Evolutionary conservation across 495 filamentous ascomycete genomes (phyloP).

Genomic region (Hypoxylon subgilvum): DNA sequence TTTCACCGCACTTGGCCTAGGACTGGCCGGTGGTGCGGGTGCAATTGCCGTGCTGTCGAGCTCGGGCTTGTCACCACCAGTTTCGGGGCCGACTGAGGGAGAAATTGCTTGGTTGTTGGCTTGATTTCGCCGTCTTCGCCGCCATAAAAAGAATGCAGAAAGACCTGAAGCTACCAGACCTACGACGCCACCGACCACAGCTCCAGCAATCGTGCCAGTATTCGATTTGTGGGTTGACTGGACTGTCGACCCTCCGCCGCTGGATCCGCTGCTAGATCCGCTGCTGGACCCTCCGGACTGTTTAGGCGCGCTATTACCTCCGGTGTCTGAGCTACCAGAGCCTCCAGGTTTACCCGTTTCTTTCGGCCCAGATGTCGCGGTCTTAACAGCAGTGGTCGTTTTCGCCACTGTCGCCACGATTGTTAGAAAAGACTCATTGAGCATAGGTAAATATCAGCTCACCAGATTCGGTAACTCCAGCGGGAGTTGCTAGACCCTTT

Average conservation of each 20-base stretch:
- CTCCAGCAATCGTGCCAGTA: conserved; percentile 46
- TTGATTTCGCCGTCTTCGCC: conserved; percentile 18
- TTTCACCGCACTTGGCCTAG: conserved; percentile 41
- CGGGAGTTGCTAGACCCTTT: conserved; percentile 43
- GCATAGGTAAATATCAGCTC: conserved; percentile 4
- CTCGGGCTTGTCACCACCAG: conserved; percentile 43
- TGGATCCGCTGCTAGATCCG: no score
- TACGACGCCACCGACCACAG: conserved; percentile 43
- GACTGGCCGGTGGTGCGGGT: conserved; percentile 35
- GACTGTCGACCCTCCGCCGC: conserved; percentile 4
- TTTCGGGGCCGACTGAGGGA: background rate
- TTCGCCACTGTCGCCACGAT: conserved; percentile 18
- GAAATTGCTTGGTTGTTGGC: background rate
- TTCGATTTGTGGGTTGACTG: conserved; percentile 23
- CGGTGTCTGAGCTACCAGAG: conserved; percentile 4
- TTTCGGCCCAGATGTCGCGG: conserved; percentile 21
- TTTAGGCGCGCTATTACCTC: background rate
- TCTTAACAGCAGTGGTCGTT: conserved; percentile 27
- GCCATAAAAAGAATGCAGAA: conserved; percentile 46
- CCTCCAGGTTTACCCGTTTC: conserved; percentile 17
- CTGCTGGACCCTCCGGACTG: conserved; percentile 12
- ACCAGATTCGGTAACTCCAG: conserved; percentile 48
- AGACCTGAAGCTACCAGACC: conserved; percentile 43
- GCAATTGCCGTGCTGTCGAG: conserved; percentile 38
- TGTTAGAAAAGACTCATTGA: conserved; percentile 18